A percentile compares a stretch with the other conserved stretches of the same genome.
Evolutionary conservation across 164 flowering plant species (phyloP).

Genomic region (Cinnamomum chago): DNA sequence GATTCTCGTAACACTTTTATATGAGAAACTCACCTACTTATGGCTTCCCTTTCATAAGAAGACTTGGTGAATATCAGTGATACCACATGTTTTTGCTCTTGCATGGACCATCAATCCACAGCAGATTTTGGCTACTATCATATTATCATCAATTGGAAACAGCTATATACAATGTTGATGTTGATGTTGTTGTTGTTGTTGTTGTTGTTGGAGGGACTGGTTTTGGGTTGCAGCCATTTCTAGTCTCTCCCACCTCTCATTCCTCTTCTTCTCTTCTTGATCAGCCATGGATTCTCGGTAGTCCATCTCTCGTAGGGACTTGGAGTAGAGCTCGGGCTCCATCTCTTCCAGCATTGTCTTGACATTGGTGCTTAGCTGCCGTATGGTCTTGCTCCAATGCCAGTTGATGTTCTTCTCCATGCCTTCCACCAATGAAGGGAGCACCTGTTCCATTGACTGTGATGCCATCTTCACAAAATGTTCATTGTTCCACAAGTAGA

Average conservation of each 20-base stretch:
- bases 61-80: neutral
- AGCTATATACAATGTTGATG: neutral
- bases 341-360: constrained; percentile 57
- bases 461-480: constrained; percentile 57
- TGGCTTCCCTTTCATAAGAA: neutral
- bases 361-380: constrained; percentile 52
- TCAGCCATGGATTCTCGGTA: constrained; percentile 21
- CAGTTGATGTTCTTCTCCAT: constrained; percentile 60
- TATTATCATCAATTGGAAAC: constrained; percentile 11
- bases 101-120: neutral
- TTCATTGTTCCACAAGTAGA: constrained; percentile 72
- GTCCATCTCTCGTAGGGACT: constrained; percentile 32
- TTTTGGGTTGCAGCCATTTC: constrained; percentile 41
- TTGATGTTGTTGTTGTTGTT: neutral
- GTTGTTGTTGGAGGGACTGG: constrained; percentile 5
- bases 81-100: neutral
- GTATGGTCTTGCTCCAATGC: constrained; percentile 66
- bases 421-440: constrained; percentile 49
- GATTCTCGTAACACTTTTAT: neutral
- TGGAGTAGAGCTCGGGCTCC: constrained; percentile 45
- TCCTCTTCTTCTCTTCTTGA: constrained; percentile 38
- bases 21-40: neutral
- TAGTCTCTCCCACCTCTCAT: constrained; percentile 47
- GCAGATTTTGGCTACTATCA: neutral
- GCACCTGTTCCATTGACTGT: constrained; percentile 36